phyloP scores from a whole-genome alignment of 148 eudicot species.

The Amaranthus cruentus region DNA sequence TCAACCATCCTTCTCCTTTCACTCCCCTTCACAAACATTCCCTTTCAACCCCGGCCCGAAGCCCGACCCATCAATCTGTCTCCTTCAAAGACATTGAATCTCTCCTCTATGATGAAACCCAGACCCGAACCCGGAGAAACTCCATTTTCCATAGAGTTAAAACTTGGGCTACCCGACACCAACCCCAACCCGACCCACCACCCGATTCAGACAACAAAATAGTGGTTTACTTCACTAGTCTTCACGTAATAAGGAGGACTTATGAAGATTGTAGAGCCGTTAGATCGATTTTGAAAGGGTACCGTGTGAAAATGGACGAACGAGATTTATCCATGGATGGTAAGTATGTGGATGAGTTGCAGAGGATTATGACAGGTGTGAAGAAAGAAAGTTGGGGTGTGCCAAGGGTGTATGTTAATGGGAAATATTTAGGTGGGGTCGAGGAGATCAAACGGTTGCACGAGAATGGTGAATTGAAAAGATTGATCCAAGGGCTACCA shows the following conservation, averaged over 20 bases:
- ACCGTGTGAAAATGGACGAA: constrained; percentile 44
- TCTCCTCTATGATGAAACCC: constrained; percentile 16
- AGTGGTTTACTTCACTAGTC: constrained; percentile 45
- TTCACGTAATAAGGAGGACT: constrained; percentile 36
- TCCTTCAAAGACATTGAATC: constrained; percentile 29
- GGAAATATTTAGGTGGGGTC: constrained; percentile 44
- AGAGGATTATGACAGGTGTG: constrained; percentile 14
- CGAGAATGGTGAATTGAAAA: constrained; percentile 41
- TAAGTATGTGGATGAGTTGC: constrained; percentile 30
- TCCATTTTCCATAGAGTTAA: constrained; percentile 33
- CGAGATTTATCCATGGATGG: constrained; percentile 49
- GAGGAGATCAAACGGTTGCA: constrained; percentile 43
- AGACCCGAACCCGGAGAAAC: constrained; percentile 15
- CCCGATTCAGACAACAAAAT: constrained; percentile 33
- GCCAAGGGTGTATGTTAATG: constrained; percentile 45
- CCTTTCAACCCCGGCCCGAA: neutral
- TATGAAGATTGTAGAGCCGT: constrained; percentile 47
- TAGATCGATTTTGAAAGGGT: constrained; percentile 31
- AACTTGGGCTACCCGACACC: constrained; percentile 25
- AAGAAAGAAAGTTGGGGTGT: constrained; percentile 14
- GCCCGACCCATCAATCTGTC: neutral
- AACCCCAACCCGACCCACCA: constrained; percentile 11
- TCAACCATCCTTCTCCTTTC: constrained; percentile 9
- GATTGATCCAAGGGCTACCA: constrained; percentile 27
- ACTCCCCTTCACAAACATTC: constrained; percentile 17